These are phyloP conservation scores for Starmerella bombicola DNA, from an alignment of 805 yeast species.

Conservation along the genomic window DNA sequence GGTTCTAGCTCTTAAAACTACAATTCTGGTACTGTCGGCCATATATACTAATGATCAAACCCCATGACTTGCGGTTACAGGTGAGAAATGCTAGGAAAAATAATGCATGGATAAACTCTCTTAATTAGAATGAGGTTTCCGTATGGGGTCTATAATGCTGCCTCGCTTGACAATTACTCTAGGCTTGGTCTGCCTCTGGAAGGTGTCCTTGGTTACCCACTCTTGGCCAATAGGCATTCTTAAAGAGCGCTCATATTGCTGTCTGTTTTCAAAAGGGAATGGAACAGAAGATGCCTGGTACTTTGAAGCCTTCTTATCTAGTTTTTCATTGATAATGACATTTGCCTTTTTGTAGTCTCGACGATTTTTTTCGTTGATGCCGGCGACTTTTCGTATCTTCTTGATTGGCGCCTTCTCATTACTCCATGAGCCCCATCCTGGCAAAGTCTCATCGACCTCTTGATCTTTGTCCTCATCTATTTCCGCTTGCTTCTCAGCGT, in stretches of 20 bases:
- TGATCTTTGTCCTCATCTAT: slow-evolving; percentile 73
- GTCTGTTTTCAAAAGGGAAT: slow-evolving; percentile 83
- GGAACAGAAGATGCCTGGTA: slow-evolving; percentile 87
- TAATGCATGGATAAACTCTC: not conserved
- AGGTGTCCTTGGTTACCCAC: slow-evolving; percentile 82
- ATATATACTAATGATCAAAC: too few species aligned
- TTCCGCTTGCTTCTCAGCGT: slow-evolving; percentile 56
- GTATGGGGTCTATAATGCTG: slow-evolving; percentile 78
- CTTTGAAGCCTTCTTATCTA: slow-evolving; percentile 70
- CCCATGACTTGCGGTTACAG: too few species aligned
- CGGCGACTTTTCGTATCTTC: slow-evolving; percentile 60
- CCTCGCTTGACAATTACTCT: slow-evolving; percentile 78
- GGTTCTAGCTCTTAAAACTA: not conserved
- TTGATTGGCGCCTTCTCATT: slow-evolving; percentile 50
- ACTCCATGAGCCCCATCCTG: slow-evolving; percentile 99
- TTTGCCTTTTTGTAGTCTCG: slow-evolving; percentile 61
- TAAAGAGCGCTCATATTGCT: slow-evolving; percentile 86
- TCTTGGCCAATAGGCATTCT: slow-evolving; percentile 96
- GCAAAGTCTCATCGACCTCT: slow-evolving; percentile 71
- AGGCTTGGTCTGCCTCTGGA: slow-evolving; percentile 82
- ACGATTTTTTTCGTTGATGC: slow-evolving; percentile 64
- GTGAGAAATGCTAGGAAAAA: too few species aligned
- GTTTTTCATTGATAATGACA: slow-evolving; percentile 81
- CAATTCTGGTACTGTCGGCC: too few species aligned
- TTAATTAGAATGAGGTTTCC: slow-evolving; percentile 29